Evolutionary conservation across 2,329 filamentous ascomycete genomes (phyloP).

Genomic region (Seiridium unicorne): DNA sequence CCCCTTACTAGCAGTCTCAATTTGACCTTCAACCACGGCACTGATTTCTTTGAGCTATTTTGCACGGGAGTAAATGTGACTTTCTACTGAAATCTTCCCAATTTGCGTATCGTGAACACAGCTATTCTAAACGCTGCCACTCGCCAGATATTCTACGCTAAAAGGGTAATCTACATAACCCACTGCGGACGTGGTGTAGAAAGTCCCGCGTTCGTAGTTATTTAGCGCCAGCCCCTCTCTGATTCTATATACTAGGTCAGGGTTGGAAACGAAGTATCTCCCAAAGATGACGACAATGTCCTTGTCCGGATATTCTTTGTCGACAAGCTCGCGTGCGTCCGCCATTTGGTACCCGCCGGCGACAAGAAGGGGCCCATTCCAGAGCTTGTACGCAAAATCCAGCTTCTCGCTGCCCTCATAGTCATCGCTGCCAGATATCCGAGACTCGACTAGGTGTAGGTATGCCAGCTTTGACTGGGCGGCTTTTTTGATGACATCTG

Average conservation of each 20-base stretch:
- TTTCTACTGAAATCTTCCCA: too few relatives aligned
- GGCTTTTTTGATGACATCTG: conserved; percentile 50
- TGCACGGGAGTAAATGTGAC: too few relatives aligned
- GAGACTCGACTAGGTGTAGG: conserved; percentile 60
- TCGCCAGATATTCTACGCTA: conserved; percentile 18
- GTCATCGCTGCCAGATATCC: conserved; percentile 43
- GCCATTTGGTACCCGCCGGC: conserved; percentile 30
- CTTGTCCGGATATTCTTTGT: conserved; percentile 25
- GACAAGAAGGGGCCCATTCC: conserved; percentile 29
- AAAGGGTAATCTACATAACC: conserved; percentile 38
- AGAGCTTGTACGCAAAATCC: conserved; percentile 32
- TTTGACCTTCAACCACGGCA: too few relatives aligned
- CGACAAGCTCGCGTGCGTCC: conserved; percentile 23
- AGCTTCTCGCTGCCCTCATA: conserved; percentile 30
- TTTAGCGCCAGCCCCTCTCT: conserved; percentile 23
- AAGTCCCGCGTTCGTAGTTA: conserved; percentile 22
- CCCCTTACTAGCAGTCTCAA: too few relatives aligned
- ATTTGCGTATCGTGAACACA: too few relatives aligned
- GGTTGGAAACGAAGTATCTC: conserved; percentile 28
- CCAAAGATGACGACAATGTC: conserved; percentile 33
- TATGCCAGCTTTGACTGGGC: conserved; percentile 56
- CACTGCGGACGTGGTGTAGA: conserved; percentile 19
- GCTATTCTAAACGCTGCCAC: background rate
- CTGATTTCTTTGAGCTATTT: too few relatives aligned
- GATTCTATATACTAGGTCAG: conserved; percentile 25